Base-by-base conservation (phyloP, 1,284 basidiomycete species). In the Ustilago cynodontis region DNA sequence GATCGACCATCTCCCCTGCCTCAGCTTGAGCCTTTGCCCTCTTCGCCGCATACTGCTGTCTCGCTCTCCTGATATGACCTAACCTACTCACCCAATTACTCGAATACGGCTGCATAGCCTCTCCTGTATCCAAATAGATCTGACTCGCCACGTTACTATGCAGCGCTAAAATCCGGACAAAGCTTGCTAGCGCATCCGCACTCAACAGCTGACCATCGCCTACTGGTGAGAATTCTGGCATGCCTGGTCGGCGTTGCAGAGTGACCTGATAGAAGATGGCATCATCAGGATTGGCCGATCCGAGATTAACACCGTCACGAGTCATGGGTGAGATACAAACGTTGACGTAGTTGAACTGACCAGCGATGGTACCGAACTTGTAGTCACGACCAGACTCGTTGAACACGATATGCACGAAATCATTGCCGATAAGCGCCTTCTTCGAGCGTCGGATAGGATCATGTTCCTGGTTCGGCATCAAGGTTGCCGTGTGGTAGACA, bases 281-380 rank as follows among this genome's bases (percentile, higher is more conserved):
- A 52, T 85, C 84, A 33, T 77, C 72, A 8, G 83, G 78, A 31
- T 73, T 67, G n/a, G 82, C 81, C 10, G 74, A 66, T n/a, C 83
- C 83, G 6, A 84, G 64, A 49, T 80, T 78, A 14, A 77, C 73
- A 4, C 78, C 79, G 22, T 81, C 79, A 2, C 76, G 61, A 22
- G 84, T 79, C 60, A 74, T 80, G 20, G 83, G 84, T 58, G 85
- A 86, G 80, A 99, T 93, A 81, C 99, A 92, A 82, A 99, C 94
- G 86, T 98, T 99, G 85, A 98, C 91, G 85, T 96, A 98, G 86
- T 98, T 96, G 89, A 98, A 99, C 82, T 94, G 91, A 1, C 95
- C 97, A 28, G 90, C 87, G 72, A 98, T 88, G 24, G 95, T 98
- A 86, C 96, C 93, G 84, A 98, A 98, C 59, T 88, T 89, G 86